Base-by-base conservation (phyloP, 1,284 basidiomycete species). In the Irpex sp. region DNA sequence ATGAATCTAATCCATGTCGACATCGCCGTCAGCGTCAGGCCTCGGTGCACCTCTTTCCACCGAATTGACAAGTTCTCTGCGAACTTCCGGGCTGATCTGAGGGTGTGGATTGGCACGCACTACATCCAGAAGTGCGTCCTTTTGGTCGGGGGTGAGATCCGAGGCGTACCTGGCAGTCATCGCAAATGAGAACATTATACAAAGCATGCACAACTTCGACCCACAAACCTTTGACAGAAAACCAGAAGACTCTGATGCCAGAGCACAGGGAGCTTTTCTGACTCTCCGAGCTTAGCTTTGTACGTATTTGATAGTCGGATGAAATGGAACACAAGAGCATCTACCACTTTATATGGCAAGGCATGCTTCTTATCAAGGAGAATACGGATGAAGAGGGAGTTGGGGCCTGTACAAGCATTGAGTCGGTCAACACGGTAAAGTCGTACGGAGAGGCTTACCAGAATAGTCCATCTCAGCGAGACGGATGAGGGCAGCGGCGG, bases 231-330 rank as follows among this genome's bases (percentile, higher is more conserved):
- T 78, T 99, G 97, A 38, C 87, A 89, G 74, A 99, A 98, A 4
- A 97, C 94, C 5, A 99, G 83, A 64, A 99, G 82, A 74, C 93
- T 94, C 78, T 99, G 97, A 75, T 99, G 96, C 97, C 97, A 99
- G 11, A 99, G 82, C 9, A 99, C 97, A 5, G 97, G 97, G 63
- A 97, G 82, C 74, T 89, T 89, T 64, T 90, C 88, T 1, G 85
- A 79, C 61, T 90, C 88, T 11, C 84, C 87, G 47, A 84, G 80
- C 34, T 78, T 80, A 37, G 87, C 86, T 74, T 91, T 92, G 75
- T 93, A 91, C n/a, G 90, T 90, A 75, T 96, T 95, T 5, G 93
- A 93, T 62, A 98, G 89, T 44, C 95, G 89, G 71, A 99, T 93
- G 75, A 96, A 99, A 79, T 99, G 97, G 82, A 97, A 98, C 13